Evolutionary conservation across 75 land plant species (phyloP).

Genomic region (Selaginella moellendorffii): DNA sequence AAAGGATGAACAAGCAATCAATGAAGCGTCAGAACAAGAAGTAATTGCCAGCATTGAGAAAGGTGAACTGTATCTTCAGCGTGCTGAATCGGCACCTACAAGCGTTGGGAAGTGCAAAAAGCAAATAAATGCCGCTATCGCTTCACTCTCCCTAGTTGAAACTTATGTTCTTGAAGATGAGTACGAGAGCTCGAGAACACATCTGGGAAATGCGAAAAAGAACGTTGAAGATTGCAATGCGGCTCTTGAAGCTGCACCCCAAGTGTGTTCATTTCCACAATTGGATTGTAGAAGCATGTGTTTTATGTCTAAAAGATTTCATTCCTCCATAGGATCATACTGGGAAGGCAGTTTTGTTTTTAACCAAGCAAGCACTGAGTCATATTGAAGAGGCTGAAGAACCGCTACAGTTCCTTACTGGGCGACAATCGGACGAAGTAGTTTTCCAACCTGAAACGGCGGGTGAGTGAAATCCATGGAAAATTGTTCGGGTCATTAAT

Average conservation of each 20-base stretch:
- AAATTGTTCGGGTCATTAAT: background rate
- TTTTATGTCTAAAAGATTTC: too few relatives aligned
- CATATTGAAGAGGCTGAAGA: background rate
- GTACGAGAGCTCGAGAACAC: background rate
- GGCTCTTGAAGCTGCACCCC: background rate
- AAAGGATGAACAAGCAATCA: background rate
- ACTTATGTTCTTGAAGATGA: constrained; percentile 1
- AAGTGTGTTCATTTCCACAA: background rate
- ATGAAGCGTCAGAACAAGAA: background rate
- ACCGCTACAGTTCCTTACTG: background rate
- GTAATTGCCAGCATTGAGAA: constrained; percentile 6
- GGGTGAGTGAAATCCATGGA: background rate
- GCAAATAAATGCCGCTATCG: constrained; percentile 2
- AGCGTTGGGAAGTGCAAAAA: constrained; percentile 1
- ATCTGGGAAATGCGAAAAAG: background rate
- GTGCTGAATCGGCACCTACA: background rate
- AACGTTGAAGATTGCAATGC: background rate
- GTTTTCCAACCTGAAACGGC: background rate
- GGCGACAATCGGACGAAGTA: background rate
- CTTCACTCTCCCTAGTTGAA: background rate
- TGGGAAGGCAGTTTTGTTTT: background rate
- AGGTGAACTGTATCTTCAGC: background rate
- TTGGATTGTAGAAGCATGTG: background rate
- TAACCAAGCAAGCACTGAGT: background rate
- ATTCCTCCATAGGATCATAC: background rate